These are phyloP conservation scores for Boletus rubescentipes DNA, from an alignment of 768 basidiomycete species.

Conservation along the genomic window DNA sequence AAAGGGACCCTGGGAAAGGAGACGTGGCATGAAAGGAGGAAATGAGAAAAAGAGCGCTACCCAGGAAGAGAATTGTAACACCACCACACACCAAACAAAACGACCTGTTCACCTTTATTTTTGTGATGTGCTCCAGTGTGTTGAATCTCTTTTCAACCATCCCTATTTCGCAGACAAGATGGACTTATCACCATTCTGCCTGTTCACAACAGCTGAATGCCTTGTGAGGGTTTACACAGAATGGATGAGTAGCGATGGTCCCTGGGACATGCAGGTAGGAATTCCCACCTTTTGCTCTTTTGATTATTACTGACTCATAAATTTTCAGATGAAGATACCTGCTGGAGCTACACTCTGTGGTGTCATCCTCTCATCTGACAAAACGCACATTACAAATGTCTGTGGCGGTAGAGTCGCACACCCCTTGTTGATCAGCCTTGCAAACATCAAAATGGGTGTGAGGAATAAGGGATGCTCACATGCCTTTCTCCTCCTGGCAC, in stretches of 20 bases:
- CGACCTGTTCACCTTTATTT: background rate
- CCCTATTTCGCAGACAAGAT: background rate
- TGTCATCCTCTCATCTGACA: background rate
- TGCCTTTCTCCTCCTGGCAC: background rate
- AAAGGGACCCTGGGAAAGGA: too few relatives aligned
- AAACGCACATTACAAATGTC: background rate
- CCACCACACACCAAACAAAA: background rate
- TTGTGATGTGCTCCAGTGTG: background rate
- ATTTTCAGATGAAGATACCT: background rate
- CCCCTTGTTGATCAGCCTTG: background rate
- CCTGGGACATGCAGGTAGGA: slow-evolving; percentile 30
- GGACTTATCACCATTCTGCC: background rate
- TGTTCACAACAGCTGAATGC: background rate
- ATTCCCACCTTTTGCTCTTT: too few relatives aligned
- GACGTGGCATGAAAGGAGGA: too few relatives aligned
- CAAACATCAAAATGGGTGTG: background rate
- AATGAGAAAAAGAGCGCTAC: too few relatives aligned
- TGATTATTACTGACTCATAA: too few relatives aligned
- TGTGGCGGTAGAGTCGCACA: background rate
- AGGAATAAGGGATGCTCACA: background rate
- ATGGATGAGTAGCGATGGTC: slow-evolving; percentile 17
- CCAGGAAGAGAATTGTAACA: too few relatives aligned
- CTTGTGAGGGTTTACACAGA: slow-evolving; percentile 13
- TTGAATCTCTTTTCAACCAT: background rate
- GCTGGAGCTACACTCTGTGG: background rate